Evolutionary conservation across 1,284 basidiomycete species (phyloP).

Genomic region (Leucocoprinus gongylophorus): DNA sequence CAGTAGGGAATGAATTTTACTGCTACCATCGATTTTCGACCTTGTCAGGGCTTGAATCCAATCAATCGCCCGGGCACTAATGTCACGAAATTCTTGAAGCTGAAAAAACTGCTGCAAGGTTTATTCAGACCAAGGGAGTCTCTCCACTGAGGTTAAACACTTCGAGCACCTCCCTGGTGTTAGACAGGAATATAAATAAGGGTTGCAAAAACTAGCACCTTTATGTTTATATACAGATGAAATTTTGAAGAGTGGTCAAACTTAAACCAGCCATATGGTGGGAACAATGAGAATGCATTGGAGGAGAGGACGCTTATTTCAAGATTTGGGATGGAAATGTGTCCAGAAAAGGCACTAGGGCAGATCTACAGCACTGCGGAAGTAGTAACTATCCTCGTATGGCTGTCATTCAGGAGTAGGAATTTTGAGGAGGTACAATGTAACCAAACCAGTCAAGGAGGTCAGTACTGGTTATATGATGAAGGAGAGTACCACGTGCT

Average conservation of each 20-base stretch:
- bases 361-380: no score
- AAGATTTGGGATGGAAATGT: no score
- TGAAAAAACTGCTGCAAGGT: background rate
- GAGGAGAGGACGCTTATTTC: no score
- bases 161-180: background rate
- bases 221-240: background rate
- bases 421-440: background rate
- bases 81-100: background rate
- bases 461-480: no score
- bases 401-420: no score
- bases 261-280: background rate
- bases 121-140: background rate
- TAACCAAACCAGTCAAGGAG: no score
- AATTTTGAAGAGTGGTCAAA: background rate
- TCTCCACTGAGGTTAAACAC: background rate
- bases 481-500: no score
- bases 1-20: background rate
- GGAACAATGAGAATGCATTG: no score
- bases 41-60: background rate
- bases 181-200: background rate
- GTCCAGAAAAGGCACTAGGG: no score
- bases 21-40: background rate
- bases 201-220: background rate
- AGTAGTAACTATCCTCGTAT: no score
- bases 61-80: background rate